These are phyloP conservation scores for Talaromyces funiculosus DNA, from an alignment of 2,329 filamentous ascomycete genomes.

Conservation along the genomic window DNA sequence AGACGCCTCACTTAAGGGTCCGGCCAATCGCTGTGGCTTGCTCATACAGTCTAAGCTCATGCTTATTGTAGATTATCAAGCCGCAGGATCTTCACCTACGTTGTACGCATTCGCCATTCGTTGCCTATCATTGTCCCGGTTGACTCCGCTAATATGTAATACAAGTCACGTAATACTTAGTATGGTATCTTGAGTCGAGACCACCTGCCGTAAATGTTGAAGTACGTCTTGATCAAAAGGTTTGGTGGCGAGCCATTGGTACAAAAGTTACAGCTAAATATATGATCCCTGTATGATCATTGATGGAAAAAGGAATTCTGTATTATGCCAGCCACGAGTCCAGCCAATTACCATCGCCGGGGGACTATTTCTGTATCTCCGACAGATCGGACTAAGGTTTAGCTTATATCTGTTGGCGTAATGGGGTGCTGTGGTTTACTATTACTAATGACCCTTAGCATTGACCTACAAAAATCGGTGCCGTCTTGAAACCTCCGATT, in stretches of 20 bases:
- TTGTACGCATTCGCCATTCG: neutral
- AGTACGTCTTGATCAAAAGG: no score
- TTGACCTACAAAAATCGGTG: neutral
- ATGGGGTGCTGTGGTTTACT: neutral
- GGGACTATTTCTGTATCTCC: neutral
- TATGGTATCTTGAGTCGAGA: no score
- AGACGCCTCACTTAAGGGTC: neutral
- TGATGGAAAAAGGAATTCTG: no score
- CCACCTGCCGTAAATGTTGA: no score
- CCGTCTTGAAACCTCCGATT: neutral
- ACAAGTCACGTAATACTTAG: no score
- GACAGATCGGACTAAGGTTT: neutral
- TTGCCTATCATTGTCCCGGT: neutral
- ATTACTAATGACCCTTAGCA: neutral
- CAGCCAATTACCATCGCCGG: neutral
- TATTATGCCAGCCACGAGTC: neutral
- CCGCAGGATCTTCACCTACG: neutral
- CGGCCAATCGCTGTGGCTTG: neutral
- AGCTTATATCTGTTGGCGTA: neutral
- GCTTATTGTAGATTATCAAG: slow-evolving; percentile 4
- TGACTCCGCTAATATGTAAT: no score
- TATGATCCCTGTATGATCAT: no score
- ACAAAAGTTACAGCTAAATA: no score
- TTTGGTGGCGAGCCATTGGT: no score
- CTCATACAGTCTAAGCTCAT: slow-evolving; percentile 1